Base-by-base conservation (phyloP, 495 filamentous ascomycete species). In the Geoglossum glabrum region DNA sequence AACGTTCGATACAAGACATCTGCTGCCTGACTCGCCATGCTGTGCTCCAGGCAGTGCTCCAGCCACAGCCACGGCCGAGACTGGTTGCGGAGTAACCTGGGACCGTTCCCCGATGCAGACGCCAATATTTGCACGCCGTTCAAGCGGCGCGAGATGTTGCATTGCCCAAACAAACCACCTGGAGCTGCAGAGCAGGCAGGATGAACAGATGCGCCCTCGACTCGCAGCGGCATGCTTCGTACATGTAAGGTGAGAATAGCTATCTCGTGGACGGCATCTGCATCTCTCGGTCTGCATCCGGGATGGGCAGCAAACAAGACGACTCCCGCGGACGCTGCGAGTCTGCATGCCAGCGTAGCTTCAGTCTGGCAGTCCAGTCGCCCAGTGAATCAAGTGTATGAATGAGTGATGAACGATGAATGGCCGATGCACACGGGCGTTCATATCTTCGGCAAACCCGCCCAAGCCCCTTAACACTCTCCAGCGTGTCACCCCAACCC, bases 271-370 rank as follows among this genome's bases (percentile, higher is more conserved):
- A 27, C 49, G 30, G 49, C 17, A 10, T 45, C 19, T 45, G 40
- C 40, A 45, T 45, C 40, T 19, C n/a, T 45, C 40, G 40, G 6
- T 45, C 6, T 19, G 40, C 40, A 21, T 21, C 23, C 40, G n/a
- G 23, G 40, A 19, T 45, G 19, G 40, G 40, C 10, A 52, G 49
- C 26, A 30, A 52, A 30, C 49, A 52, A 13, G 3, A 7, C 17
- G 3, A 30, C 19, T 52, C 28, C n/a, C 23, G 3, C 19, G 15
- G 49, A 52, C 7, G 23, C 28, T n/a, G 49, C 19, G 10, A 13
- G 6, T 19, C 49, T 52, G 49, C 49, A 52, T 52, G 49, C 49
- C 49, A 52, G 19, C 49, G 49, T 52, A 52, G 49, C 49, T 52
- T 13, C 15, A 1, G 5, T 30, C 30, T n/a, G n/a, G n/a, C 19